Conservation (phyloP, 1,139 yeast genomes). For the Hansenula sp. region DNA sequence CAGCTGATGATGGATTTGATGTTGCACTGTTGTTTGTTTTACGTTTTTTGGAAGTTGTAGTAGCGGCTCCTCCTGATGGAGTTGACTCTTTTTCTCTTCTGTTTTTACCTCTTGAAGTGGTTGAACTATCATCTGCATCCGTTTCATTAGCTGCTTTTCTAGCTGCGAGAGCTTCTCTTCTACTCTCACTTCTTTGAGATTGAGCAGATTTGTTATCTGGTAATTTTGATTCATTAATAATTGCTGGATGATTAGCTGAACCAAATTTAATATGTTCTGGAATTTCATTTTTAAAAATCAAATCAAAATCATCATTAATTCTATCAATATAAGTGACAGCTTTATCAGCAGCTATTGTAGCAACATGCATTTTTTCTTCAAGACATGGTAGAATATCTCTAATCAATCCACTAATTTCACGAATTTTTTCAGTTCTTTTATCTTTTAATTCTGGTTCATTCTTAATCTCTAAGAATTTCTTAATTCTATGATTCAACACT, state of each 20-base stretch:
- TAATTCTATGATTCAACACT: slow-evolving; percentile 53
- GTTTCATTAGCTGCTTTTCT: slow-evolving; percentile 37
- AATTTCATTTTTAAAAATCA: slow-evolving; percentile 66
- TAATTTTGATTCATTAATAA: slow-evolving; percentile 46
- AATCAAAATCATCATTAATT: slow-evolving; percentile 74
- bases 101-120: slow-evolving; percentile 6
- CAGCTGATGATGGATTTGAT: not conserved
- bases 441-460: slow-evolving; percentile 5
- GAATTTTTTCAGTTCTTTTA: slow-evolving; percentile 12
- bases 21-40: slow-evolving; percentile 7
- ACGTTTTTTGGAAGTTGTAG: slow-evolving; percentile 16
- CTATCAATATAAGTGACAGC: slow-evolving; percentile 65
- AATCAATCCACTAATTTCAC: slow-evolving; percentile 39
- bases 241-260: slow-evolving; percentile 87
- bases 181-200: slow-evolving; percentile 69
- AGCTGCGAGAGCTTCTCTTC: slow-evolving; percentile 92
- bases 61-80: slow-evolving; percentile 7
- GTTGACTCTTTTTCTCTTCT: slow-evolving; percentile 14
- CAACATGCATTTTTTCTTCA: slow-evolving; percentile 97
- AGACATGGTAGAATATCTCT: slow-evolving; percentile 85
- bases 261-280: slow-evolving; percentile 61
- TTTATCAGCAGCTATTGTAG: slow-evolving; percentile 83
- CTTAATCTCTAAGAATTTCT: slow-evolving; percentile 40
- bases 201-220: slow-evolving; percentile 56
- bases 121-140: slow-evolving; percentile 10